Evolutionary conservation across 164 flowering plant species (phyloP), one percentile per base, ranked within the genome.

Genomic region (Umbilicus rupestris): DNA sequence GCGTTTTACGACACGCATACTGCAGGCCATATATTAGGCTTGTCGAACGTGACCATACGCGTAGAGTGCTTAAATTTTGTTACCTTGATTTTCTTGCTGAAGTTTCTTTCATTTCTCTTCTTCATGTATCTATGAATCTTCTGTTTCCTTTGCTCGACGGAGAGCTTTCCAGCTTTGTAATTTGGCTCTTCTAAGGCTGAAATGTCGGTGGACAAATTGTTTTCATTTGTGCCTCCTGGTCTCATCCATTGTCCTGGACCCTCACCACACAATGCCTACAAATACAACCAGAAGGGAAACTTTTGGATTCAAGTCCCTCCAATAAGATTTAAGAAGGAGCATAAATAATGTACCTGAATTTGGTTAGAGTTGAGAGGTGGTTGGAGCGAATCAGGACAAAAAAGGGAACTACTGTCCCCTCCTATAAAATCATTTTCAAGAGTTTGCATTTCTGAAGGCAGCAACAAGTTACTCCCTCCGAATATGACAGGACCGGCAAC

Each of bases 1-100:
- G 84, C 10, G 97, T 89, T 74, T 94, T 94, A 9, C 99, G 87
- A 74, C 99, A 94, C n/a, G 96, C 97, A 78, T 94, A 94, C 96
- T 94, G 84, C 73, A 76, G 12, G 29, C 15, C 39, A n/a, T n/a
- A n/a, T n/a, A n/a, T n/a, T n/a, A n/a, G n/a, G n/a, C n/a, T n/a
- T n/a, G n/a, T n/a, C n/a, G n/a, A n/a, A n/a, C n/a, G n/a, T n/a
- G n/a, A n/a, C n/a, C n/a, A n/a, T n/a, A n/a, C n/a, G n/a, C n/a
- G n/a, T n/a, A n/a, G n/a, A n/a, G n/a, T n/a, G n/a, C n/a, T n/a
- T n/a, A n/a, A n/a, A n/a, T n/a, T n/a, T n/a, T n/a, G n/a, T n/a
- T 46, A 70, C 98, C 95, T 90, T 91, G 70, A 93, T 93, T 82
- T 92, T 94, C 83, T 94, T 94, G 82, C 83, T 87, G 83, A 94